Conservation (phyloP, 1,284 basidiomycete species). For the Grifola frondosa region DNA sequence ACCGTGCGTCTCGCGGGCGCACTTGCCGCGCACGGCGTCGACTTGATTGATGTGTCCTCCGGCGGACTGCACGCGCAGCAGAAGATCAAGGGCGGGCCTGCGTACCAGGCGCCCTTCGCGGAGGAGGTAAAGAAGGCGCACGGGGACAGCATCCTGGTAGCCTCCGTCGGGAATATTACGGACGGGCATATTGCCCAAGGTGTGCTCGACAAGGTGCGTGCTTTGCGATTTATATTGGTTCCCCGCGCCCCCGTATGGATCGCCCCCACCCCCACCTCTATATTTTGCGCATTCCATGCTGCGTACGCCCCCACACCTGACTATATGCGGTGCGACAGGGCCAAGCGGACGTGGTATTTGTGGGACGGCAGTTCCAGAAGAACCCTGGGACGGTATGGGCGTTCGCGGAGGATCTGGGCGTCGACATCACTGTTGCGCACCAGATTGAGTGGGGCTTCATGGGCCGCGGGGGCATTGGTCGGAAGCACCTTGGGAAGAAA, state of each 20-base stretch:
- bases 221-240: too few relatives aligned
- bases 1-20: conserved; percentile 47
- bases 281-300: too few relatives aligned
- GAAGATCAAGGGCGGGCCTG: conserved; percentile 32
- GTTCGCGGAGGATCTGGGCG: conserved; percentile 53
- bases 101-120: conserved; percentile 51
- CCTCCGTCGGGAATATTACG: conserved; percentile 64
- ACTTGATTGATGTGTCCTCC: conserved; percentile 56
- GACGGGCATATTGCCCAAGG: conserved; percentile 57
- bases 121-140: conserved; percentile 47
- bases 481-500: conserved; percentile 6
- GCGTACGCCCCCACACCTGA: too few relatives aligned
- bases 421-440: conserved; percentile 41
- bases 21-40: conserved; percentile 54
- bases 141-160: conserved; percentile 44
- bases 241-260: too few relatives aligned
- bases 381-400: conserved; percentile 51
- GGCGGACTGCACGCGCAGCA: conserved; percentile 47
- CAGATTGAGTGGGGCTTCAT: conserved; percentile 55
- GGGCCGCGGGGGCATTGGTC: conserved; percentile 20
- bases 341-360: conserved; percentile 43
- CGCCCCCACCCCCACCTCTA: too few relatives aligned
- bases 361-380: conserved; percentile 59
- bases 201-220: conserved; percentile 45
- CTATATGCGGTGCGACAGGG: conserved; percentile 25